phyloP scores from a whole-genome alignment of 768 basidiomycete genomes.

The Xerocomellus amylosporus region DNA sequence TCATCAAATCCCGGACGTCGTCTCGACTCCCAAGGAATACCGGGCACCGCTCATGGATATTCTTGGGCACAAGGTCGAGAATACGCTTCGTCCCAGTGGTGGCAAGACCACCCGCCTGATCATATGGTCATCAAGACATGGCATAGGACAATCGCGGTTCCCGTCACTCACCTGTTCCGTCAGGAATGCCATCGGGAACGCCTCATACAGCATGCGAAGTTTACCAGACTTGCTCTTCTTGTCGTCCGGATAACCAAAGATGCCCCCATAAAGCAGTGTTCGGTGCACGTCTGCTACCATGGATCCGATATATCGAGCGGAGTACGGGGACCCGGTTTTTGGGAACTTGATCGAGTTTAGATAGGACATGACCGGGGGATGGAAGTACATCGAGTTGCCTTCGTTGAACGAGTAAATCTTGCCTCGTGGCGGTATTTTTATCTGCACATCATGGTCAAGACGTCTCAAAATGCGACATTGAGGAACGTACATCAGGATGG shows the following conservation, averaged over 20 bases:
- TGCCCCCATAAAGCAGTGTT: constrained; percentile 95
- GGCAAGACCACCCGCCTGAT: constrained; percentile 90
- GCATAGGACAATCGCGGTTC: neutral
- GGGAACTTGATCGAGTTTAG: constrained; percentile 93
- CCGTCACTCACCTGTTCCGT: constrained; percentile 75
- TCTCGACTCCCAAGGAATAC: constrained; percentile 94
- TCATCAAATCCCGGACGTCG: constrained; percentile 87
- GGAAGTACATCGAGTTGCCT: constrained; percentile 95
- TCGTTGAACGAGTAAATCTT: constrained; percentile 99
- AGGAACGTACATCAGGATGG: constrained; percentile 76
- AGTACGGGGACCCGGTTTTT: constrained; percentile 72
- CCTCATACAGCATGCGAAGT: constrained; percentile 92
- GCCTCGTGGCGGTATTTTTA: constrained; percentile 88
- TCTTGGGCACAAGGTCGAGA: constrained; percentile 82
- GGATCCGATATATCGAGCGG: constrained; percentile 91
- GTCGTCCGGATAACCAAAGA: constrained; percentile 97
- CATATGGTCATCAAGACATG: neutral
- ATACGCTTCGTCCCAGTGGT: constrained; percentile 95
- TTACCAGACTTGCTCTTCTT: constrained; percentile 98
- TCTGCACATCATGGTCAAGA: constrained; percentile 43
- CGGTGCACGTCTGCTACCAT: constrained; percentile 99
- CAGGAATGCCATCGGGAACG: constrained; percentile 96
- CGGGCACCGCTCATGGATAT: constrained; percentile 88
- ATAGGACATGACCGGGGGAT: constrained; percentile 76
- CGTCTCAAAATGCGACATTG: neutral